Evolutionary conservation across 768 basidiomycete species (phyloP), one percentile per base, ranked within the genome.

Genomic region (Mrakia hoshinonis): DNA sequence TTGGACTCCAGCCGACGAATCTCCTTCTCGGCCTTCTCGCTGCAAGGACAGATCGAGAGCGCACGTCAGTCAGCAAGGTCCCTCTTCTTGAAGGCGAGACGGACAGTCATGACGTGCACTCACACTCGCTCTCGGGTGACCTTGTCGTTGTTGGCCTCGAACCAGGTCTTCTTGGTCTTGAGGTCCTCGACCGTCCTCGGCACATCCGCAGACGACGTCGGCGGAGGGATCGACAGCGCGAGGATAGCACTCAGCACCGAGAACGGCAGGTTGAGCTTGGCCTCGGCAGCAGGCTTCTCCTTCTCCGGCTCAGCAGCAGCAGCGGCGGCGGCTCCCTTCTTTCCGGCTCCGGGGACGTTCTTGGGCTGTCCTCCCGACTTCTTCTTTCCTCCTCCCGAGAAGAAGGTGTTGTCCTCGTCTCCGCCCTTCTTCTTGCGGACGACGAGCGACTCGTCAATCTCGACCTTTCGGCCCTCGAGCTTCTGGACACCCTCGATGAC

Each of bases 101-200:
- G 20, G 49, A 15, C 49, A 24, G 15, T n/a, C n/a, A n/a, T n/a
- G n/a, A n/a, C 22, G 20, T 22, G 5, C 29, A 61, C 58, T 76
- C 58, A 61, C 58, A 36, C 58, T 61, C 58, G 68, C 49, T 77
- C 78, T 74, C 79, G 77, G 63, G 80, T 81, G 74, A 78, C 79
- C 31, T 75, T 64, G 34, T 85, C 85, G 80, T 94, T 92, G 81
- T 98, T 98, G 39, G 90, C 94, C 79, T 89, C 87, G 77, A 87
- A 96, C 92, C 93, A 98, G 29, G 87, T 84, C 82, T 93, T 93
- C 85, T 98, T 99, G 64, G 86, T 90, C 80, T 89, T 89, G 70
- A 99, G 84, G 78, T 96, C 91, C 77, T 91, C 89, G 69, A 98
- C 83, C 60, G 92, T 86, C 67, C 91, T 89, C 67, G 87, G 84